Percentiles rank a stretch among this genome's conserved stretches.
Conservation (phyloP, 2,329 filamentous ascomycete genomes). For the Cytospora paraplurivora region DNA sequence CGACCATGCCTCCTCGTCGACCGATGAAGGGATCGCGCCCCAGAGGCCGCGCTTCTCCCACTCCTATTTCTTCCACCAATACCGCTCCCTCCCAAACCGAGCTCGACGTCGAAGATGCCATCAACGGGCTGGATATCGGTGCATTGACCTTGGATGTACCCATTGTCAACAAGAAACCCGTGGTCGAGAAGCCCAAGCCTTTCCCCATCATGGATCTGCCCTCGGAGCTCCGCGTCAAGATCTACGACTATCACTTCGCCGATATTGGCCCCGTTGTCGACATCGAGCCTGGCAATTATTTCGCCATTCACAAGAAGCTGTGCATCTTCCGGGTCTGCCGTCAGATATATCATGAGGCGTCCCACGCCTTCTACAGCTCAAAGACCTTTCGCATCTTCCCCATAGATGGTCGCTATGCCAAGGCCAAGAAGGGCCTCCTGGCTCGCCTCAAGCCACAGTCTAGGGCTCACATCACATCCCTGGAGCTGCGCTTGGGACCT, state of each 20-base stretch:
- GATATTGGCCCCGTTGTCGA: constrained; percentile 60
- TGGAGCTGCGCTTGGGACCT: constrained; percentile 72
- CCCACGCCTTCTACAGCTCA: constrained; percentile 65
- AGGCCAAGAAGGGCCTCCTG: constrained; percentile 72
- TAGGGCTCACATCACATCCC: constrained; percentile 59
- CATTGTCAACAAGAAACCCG: constrained; percentile 26
- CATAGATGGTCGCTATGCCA: constrained; percentile 66
- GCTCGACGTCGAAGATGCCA: constrained; percentile 44
- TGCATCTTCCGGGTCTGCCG: constrained; percentile 62
- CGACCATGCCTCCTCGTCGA: constrained; percentile 33
- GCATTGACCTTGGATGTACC: constrained; percentile 46
- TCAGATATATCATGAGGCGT: constrained; percentile 64
- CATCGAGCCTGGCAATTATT: constrained; percentile 67
- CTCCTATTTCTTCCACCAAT: constrained; percentile 38
- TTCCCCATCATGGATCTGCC: constrained; percentile 71
- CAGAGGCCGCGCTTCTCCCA: constrained; percentile 34
- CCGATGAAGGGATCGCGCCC: constrained; percentile 40
- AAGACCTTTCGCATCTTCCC: constrained; percentile 69
- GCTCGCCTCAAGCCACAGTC: constrained; percentile 64
- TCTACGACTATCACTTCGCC: constrained; percentile 67
- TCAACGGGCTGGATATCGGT: constrained; percentile 45
- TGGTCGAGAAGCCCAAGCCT: constrained; percentile 42
- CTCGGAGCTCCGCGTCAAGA: constrained; percentile 67
- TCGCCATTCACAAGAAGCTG: constrained; percentile 60
- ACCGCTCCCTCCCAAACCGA: constrained; percentile 44